Conservation (phyloP, 495 filamentous ascomycete species). For the Hypomontagnella monticulosa region DNA sequence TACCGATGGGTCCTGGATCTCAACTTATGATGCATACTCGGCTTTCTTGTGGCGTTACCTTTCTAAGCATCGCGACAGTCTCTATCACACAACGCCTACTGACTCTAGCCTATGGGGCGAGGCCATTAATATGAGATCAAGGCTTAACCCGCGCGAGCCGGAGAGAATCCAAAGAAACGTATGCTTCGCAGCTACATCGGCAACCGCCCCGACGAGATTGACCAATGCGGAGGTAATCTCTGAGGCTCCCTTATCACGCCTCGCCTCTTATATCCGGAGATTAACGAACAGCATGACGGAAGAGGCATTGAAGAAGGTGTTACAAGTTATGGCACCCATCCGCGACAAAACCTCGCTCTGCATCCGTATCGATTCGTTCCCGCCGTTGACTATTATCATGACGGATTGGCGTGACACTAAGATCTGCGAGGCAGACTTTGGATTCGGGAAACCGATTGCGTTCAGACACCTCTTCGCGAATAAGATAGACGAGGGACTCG, state of each 20-base stretch:
- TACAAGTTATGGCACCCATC: constrained; percentile 48
- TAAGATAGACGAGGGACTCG: constrained; percentile 42
- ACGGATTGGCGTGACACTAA: constrained; percentile 49
- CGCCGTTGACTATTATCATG: constrained; percentile 39
- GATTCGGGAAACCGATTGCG: constrained; percentile 42
- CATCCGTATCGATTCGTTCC: constrained; percentile 44
- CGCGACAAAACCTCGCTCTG: constrained; percentile 50
- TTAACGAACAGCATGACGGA: constrained; percentile 52
- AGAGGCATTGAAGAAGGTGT: constrained; percentile 44
- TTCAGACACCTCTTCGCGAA: constrained; percentile 43
- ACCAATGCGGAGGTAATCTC: constrained; percentile 50
- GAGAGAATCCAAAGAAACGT: constrained; percentile 51
- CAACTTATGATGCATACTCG: constrained; percentile 55
- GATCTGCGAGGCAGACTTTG: constrained; percentile 44
- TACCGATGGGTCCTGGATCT: constrained; percentile 49
- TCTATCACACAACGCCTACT: no score
- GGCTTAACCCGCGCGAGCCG: constrained; percentile 46
- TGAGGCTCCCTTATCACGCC: constrained; percentile 45
- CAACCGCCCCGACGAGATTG: constrained; percentile 25
- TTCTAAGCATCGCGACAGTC: no score
- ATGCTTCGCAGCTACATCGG: constrained; percentile 43
- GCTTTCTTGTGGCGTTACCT: constrained; percentile 50
- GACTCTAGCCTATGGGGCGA: constrained; percentile 38
- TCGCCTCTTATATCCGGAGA: constrained; percentile 53
- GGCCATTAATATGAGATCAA: constrained; percentile 54